Percentiles rank a stretch among this genome's conserved stretches.
Evolutionary conservation across 1,139 yeast genomes (phyloP).

Genomic region (Kodamaea anthophila): DNA sequence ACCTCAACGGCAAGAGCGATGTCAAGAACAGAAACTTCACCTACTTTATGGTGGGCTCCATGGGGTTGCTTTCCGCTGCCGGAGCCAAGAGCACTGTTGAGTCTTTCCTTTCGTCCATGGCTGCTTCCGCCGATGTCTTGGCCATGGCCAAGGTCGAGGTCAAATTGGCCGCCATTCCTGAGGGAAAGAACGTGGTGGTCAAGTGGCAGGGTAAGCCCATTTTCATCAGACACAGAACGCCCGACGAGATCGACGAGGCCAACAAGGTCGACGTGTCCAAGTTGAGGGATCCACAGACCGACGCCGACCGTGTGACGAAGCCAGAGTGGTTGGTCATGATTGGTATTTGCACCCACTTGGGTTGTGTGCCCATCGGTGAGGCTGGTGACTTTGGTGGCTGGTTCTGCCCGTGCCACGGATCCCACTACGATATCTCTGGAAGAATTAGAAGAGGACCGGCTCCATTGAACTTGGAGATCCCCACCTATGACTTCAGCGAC

Average conservation of each 20-base stretch:
- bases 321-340: slow-evolving; percentile 99
- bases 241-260: slow-evolving; percentile 91
- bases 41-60: slow-evolving; percentile 96
- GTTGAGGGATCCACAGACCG: slow-evolving; percentile 93
- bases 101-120: slow-evolving; percentile 86
- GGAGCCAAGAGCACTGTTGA: slow-evolving; percentile 98
- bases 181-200: slow-evolving; percentile 95
- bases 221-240: slow-evolving; percentile 98
- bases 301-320: slow-evolving; percentile 88
- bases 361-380: slow-evolving; percentile 99
- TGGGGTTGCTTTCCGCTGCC: slow-evolving; percentile 90
- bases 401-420: slow-evolving; percentile 99
- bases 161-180: slow-evolving; percentile 88
- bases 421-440: slow-evolving; percentile 99
- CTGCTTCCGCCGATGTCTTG: slow-evolving; percentile 98
- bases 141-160: slow-evolving; percentile 99
- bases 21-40: slow-evolving; percentile 79
- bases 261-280: slow-evolving; percentile 64
- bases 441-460: slow-evolving; percentile 99
- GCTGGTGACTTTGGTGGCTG: slow-evolving; percentile 99
- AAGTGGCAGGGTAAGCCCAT: slow-evolving; percentile 99
- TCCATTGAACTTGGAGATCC: slow-evolving; percentile 96
- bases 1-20: slow-evolving; percentile 69
- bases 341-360: slow-evolving; percentile 99
- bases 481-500: slow-evolving; percentile 77